These are phyloP conservation scores for Pistacia atlantica DNA, from an alignment of 345 rosid species.

Conservation along the genomic window DNA sequence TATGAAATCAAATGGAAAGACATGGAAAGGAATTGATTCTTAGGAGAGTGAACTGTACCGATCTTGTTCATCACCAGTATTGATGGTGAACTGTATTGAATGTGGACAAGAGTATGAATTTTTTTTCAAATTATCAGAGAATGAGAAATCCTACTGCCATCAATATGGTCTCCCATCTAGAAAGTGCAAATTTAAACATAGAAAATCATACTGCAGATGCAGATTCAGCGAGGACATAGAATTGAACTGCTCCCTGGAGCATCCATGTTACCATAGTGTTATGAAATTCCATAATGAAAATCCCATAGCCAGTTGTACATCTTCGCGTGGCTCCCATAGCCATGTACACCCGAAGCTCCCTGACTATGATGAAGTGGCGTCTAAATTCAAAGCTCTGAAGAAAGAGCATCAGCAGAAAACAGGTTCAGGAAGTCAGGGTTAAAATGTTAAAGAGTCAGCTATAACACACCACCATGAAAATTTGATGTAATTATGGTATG, in stretches of 20 bases:
- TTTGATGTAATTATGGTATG: too few species aligned
- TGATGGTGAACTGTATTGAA: not conserved
- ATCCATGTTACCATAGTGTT: slow-evolving; percentile 10
- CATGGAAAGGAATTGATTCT: too few species aligned
- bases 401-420: slow-evolving; percentile 26
- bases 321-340: not conserved
- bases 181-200: not conserved
- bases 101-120: not conserved
- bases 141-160: slow-evolving; percentile 8
- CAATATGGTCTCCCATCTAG: slow-evolving; percentile 2
- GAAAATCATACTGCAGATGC: slow-evolving; percentile 9
- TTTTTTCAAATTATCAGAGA: too few species aligned
- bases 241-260: slow-evolving; percentile 13
- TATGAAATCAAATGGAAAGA: too few species aligned
- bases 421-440: not conserved
- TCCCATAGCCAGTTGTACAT: not conserved
- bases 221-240: not conserved
- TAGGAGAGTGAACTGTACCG: too few species aligned
- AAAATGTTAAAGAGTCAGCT: not conserved
- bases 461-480: too few species aligned
- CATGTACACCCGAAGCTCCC: slow-evolving; percentile 42
- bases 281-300: not conserved
- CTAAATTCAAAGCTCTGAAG: slow-evolving; percentile 32
- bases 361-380: slow-evolving; percentile 29
- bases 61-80: too few species aligned